A percentile compares a stretch with the other conserved stretches of the same genome.
These are phyloP conservation scores for Annona squamosa DNA, from an alignment of 164 flowering plant genomes.

Conservation along the genomic window DNA sequence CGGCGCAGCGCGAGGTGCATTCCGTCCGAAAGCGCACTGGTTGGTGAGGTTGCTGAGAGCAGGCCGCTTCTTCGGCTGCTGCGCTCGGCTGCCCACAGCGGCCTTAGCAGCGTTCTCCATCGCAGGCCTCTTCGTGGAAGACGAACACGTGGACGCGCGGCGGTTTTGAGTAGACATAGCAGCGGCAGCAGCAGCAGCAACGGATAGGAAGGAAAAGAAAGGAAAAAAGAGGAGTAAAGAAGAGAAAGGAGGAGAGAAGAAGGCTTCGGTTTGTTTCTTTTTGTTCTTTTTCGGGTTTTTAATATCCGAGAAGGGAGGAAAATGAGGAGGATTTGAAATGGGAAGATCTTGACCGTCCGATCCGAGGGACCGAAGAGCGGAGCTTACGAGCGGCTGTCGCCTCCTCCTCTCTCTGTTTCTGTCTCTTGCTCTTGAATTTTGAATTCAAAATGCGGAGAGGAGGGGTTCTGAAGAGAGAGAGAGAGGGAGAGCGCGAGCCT, in stretches of 20 bases:
- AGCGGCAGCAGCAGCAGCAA: neutral
- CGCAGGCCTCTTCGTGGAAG: conserved; percentile 20
- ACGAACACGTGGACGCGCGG: conserved; percentile 14
- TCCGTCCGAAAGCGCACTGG: conserved; percentile 8
- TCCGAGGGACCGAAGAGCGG: neutral
- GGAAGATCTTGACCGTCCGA: conserved; percentile 1
- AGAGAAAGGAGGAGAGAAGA: neutral
- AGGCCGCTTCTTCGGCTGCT: conserved; percentile 28
- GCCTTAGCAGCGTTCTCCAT: conserved; percentile 14
- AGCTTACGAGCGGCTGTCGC: neutral
- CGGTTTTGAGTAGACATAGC: conserved; percentile 23
- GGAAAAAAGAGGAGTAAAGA: neutral
- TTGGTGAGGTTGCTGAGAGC: conserved; percentile 28
- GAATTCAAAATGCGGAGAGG: neutral
- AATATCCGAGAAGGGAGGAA: neutral
- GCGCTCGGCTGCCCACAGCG: conserved; percentile 8
- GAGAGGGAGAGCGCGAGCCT: neutral
- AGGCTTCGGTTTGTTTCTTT: neutral
- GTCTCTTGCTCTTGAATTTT: neutral
- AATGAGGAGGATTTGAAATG: conserved; percentile 1
- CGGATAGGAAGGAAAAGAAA: neutral
- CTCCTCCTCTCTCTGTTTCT: neutral
- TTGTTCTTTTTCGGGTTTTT: neutral
- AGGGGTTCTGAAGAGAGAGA: neutral
- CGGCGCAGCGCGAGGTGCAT: conserved; percentile 1